Conservation (phyloP, 768 basidiomycete species). For the Auricularia heimuer region DNA sequence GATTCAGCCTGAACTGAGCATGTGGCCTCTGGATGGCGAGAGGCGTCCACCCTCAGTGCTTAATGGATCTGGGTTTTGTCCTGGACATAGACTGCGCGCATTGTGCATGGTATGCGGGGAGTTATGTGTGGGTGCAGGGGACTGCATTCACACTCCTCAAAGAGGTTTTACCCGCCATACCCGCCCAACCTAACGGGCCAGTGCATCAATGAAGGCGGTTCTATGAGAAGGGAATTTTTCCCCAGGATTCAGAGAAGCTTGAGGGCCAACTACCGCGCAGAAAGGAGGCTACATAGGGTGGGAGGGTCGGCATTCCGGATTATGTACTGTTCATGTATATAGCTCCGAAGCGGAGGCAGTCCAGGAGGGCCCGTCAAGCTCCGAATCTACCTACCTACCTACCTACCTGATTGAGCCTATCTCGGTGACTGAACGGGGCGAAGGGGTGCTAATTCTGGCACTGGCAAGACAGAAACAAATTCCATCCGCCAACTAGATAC, state of each 20-base stretch:
- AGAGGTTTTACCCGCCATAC: neutral
- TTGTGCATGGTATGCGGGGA: neutral
- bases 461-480: too few species aligned
- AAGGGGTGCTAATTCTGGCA: too few species aligned
- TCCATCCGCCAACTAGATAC: too few species aligned
- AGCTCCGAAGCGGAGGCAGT: neutral
- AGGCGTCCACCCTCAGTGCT: neutral
- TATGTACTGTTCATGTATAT: neutral
- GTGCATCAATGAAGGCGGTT: neutral
- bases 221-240: neutral
- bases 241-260: neutral
- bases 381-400: neutral
- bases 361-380: neutral
- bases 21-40: neutral
- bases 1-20: neutral
- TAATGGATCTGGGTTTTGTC: neutral
- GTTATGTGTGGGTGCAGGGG: neutral
- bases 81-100: neutral
- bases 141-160: neutral
- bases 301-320: neutral
- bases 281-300: neutral
- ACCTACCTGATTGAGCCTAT: neutral
- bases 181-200: neutral
- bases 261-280: neutral
- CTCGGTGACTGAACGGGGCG: too few species aligned